Evolutionary conservation across 2,329 filamentous ascomycete species (phyloP).

Genomic region (Cladosporium sp.): DNA sequence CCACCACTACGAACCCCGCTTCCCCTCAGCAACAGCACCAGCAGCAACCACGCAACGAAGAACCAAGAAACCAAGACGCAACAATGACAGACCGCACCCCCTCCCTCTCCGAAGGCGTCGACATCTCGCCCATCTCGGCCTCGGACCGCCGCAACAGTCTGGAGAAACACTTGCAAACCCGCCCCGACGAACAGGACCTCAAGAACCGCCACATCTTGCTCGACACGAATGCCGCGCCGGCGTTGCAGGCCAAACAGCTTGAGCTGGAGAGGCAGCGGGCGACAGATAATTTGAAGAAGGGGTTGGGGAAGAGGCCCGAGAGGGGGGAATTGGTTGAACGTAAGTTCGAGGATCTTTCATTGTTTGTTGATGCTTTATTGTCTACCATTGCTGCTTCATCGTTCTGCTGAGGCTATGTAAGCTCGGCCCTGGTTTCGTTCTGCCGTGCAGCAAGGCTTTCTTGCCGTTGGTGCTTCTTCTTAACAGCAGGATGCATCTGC

Average conservation of each 20-base stretch:
- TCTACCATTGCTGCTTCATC: no score
- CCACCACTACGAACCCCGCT: not conserved
- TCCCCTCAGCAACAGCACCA: not conserved
- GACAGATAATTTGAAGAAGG: constrained; percentile 61
- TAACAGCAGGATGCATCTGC: no score
- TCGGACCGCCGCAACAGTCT: constrained; percentile 24
- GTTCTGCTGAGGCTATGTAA: no score
- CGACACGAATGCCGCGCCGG: constrained; percentile 63
- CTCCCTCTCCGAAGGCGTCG: constrained; percentile 10
- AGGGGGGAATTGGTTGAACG: constrained; percentile 75
- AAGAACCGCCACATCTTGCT: constrained; percentile 66
- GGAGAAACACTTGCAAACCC: constrained; percentile 36
- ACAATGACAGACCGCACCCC: not conserved
- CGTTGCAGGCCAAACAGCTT: constrained; percentile 58
- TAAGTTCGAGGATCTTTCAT: no score
- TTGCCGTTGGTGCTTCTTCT: no score
- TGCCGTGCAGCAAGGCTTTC: no score
- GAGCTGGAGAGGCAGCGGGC: constrained; percentile 63
- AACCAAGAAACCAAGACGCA: not conserved
- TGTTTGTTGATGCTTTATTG: no score
- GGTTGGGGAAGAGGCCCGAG: constrained; percentile 60
- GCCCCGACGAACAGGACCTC: constrained; percentile 55
- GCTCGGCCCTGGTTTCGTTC: no score
- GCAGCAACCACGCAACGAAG: not conserved
- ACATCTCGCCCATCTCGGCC: constrained; percentile 17